Base-by-base conservation (phyloP, 2,329 filamentous ascomycete species). In the Sphaerulina vaccinii region DNA sequence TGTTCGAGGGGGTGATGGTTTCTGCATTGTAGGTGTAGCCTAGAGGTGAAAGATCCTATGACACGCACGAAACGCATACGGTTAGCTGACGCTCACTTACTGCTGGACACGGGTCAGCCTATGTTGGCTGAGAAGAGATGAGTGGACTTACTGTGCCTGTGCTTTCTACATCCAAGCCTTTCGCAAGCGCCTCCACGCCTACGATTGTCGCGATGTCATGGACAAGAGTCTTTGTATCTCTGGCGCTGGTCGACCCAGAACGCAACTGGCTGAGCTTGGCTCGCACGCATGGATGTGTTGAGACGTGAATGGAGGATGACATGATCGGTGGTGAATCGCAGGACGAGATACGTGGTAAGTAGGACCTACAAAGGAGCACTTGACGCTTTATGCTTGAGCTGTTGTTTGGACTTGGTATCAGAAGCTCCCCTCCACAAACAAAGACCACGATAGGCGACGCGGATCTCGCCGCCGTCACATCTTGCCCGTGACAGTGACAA, bases 211-310 rank as follows among this genome's bases (percentile, higher is more conserved):
- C 76, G 57, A 97, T 95, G 58, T 97, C 91, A 68, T 96, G 84
- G 55, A 96, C 82, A 42, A 97, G 78, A 6, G 80, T 73, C 72
- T 91, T 90, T 61, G 89, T 90, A 50, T 96, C 88, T 54, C 84
- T 80, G 3, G 88, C 79, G 53, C 78, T 81, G 44, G 88, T 83
- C 36, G 76, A 78, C 51, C 82, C 78, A 35, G 88, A 93, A 54
- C 92, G 86, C 40, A 97, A 82, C 74, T 93, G 88, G 62, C 88
- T 91, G 65, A 97, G 83, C 78, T 97, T 97, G 62, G 87, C 89
- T 63, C 81, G 79, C 36, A 96, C 79, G 72, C 89, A 95, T 29
- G 92, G 92, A 71, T 97, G 92, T 13, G 76, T 76, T 33, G 90
- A 96, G 68, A 96, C 75, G 73, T 93, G 89, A 29, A 82, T 75